phyloP scores from a whole-genome alignment of 2,329 filamentous ascomycete species.

The Aspergillus sp. region DNA sequence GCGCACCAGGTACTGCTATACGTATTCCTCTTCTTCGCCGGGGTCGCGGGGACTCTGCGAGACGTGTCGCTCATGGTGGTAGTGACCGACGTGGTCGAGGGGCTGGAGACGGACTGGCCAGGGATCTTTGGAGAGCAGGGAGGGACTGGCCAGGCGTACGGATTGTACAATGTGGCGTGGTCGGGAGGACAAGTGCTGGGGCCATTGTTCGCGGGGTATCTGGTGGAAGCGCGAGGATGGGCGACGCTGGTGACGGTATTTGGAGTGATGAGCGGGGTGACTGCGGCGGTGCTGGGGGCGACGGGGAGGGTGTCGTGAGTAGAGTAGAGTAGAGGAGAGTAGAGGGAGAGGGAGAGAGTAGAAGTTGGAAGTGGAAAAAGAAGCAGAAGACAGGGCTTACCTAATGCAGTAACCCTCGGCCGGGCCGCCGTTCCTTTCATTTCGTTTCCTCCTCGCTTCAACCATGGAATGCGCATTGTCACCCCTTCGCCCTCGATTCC shows the following conservation, averaged over 20 bases:
- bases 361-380: conserved; percentile 1
- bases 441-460: conserved; percentile 8
- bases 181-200: conserved; percentile 44
- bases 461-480: no score
- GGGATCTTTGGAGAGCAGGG: conserved; percentile 46
- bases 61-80: conserved; percentile 62
- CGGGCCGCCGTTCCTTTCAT: conserved; percentile 7
- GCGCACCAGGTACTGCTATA: conserved; percentile 56
- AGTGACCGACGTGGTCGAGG: conserved; percentile 49
- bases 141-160: conserved; percentile 51
- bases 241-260: conserved; percentile 44
- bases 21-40: conserved; percentile 51
- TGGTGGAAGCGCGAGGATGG: conserved; percentile 41
- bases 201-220: conserved; percentile 42
- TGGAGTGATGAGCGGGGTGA: conserved; percentile 40
- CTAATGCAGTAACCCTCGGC: conserved; percentile 6
- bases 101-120: conserved; percentile 42
- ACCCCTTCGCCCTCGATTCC: no score
- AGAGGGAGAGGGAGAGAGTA: not conserved
- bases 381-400: not conserved
- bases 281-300: conserved; percentile 37
- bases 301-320: not conserved
- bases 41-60: conserved; percentile 47
- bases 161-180: conserved; percentile 47
- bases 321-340: conserved; percentile 1